Evolutionary conservation across 441 rosid genomes (phyloP).

Genomic region (Jatropha multifida): DNA sequence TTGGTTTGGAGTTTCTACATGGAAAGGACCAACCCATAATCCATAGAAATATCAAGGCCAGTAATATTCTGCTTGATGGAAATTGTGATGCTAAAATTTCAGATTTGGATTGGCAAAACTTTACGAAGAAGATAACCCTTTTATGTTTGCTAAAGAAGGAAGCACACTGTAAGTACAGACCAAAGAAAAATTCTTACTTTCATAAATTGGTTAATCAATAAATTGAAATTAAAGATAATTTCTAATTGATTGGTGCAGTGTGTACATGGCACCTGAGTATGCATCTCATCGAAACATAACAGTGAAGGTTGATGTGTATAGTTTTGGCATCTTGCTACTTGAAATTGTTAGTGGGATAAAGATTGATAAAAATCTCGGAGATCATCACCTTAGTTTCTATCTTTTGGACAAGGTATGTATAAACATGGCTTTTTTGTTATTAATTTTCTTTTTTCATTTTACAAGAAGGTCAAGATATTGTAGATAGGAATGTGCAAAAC

Average conservation of each 20-base stretch:
- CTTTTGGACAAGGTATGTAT: background rate
- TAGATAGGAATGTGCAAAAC: too few relatives aligned
- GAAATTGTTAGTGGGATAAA: background rate
- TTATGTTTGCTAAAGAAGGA: background rate
- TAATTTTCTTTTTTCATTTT: background rate
- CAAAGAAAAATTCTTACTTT: too few relatives aligned
- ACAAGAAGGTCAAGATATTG: too few relatives aligned
- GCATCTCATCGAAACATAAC: background rate
- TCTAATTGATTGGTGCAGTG: background rate
- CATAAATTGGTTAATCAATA: too few relatives aligned
- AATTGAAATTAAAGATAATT: too few relatives aligned
- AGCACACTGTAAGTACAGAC: background rate
- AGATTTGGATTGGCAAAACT: background rate
- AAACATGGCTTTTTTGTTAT: background rate
- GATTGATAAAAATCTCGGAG: background rate
- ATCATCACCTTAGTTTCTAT: background rate
- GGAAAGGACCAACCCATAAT: background rate
- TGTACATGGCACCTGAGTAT: slow-evolving; percentile 2
- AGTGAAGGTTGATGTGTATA: background rate
- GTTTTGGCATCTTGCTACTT: background rate
- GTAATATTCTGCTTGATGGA: background rate
- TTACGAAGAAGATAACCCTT: background rate
- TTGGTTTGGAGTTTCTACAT: background rate
- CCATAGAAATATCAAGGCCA: background rate
- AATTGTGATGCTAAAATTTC: background rate